These are phyloP conservation scores for Fusarium humuli DNA, from an alignment of 2,329 filamentous ascomycete genomes.

Conservation along the genomic window DNA sequence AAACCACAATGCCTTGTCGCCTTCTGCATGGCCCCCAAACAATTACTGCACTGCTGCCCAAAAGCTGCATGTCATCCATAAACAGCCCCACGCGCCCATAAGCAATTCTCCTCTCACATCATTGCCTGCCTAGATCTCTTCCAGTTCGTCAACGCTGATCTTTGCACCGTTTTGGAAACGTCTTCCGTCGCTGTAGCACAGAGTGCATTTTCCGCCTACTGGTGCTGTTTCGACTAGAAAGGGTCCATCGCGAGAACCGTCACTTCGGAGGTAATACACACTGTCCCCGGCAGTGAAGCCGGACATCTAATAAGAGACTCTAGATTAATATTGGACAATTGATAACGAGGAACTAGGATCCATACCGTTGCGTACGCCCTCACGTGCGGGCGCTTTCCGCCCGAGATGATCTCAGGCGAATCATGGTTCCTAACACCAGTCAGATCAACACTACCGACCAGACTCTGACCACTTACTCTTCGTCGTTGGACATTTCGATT, in stretches of 20 bases:
- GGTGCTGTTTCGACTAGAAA: conserved; percentile 9
- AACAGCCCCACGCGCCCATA: not conserved
- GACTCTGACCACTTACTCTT: not conserved
- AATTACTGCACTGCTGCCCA: not conserved
- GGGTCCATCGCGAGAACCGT: conserved; percentile 7
- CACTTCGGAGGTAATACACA: conserved; percentile 1
- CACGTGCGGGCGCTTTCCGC: conserved; percentile 1
- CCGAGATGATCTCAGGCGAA: conserved; percentile 1
- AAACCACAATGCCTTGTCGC: not conserved
- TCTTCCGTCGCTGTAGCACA: not conserved
- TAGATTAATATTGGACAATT: not conserved
- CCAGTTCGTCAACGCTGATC: not conserved
- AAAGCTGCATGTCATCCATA: not conserved
- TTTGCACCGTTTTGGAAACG: not conserved
- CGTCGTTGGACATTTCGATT: not conserved
- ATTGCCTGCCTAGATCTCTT: not conserved
- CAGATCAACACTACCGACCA: not conserved
- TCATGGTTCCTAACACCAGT: not conserved
- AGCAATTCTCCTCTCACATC: not conserved
- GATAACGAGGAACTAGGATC: fast-evolving
- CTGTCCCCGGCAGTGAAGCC: not conserved
- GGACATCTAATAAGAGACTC: not conserved
- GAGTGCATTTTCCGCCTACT: not conserved
- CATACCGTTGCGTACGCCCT: not conserved
- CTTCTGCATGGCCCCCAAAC: not conserved